Base-by-base conservation (phyloP, 1,284 basidiomycete genomes). In the Singerocomus inundabilis region DNA sequence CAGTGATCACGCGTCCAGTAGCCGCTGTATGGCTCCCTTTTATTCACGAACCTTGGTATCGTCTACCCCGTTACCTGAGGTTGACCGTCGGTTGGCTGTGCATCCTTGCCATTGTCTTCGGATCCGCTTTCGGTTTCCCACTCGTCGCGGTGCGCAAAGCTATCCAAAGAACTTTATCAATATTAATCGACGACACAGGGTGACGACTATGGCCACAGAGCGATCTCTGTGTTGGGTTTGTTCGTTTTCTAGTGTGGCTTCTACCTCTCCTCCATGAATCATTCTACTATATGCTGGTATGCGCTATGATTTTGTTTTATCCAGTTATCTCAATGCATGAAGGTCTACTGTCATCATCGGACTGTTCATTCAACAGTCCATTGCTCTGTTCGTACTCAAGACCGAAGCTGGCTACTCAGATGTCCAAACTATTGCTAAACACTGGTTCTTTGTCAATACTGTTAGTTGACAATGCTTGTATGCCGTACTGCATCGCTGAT, bases 311-410 rank as follows among this genome's bases (percentile, higher is more conserved):
- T 30, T 43, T 43, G 8, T 28, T 7, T 15, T 26, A 6, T 37
- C 18, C 18, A 26, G 9, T 35, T 16, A 21, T 49, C 54, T 62
- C 8, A 59, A 21, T 33, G 16, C 38, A 60, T 16, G 34, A 42
- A 88, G 85, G 88, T 84, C 82, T 16, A 92, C 90, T 10, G 80
- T 93, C 57, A 83, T 93, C 51, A 84, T 91, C 40, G 91, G 91
- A 12, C 74, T 93, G n/a, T 84, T 91, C 69, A 63, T 86, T 43
- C 91, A 94, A 63, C 91, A 93, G 70, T 80, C 75, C 13, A 81
- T 93, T 48, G 92, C 91, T 2, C 77, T 94, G 47, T 92, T 94
- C 64, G 91, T 93, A 35, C 78, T 94, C 59, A 92, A 92, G 71
- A 81, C 83, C 15, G 72, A 72, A 44, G 90, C 90, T 37, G 91